phyloP scores from a whole-genome alignment of 805 yeast species.

The Hanseniaspora meyeri region DNA sequence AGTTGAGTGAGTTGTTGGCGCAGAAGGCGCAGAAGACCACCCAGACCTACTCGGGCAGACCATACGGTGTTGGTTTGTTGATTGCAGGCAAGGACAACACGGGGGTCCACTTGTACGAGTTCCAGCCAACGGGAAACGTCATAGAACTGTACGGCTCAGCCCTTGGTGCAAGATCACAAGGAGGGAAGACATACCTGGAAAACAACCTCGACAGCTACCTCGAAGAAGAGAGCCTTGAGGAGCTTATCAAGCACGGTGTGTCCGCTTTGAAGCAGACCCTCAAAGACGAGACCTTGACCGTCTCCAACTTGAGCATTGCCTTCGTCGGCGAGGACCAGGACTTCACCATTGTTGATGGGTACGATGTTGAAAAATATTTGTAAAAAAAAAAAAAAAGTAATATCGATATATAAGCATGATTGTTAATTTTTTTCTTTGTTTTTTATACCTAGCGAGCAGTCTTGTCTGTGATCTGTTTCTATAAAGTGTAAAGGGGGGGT shows the following conservation, averaged over 20 bases:
- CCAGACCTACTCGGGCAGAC: slow-evolving; percentile 90
- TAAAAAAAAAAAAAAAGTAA: slow-evolving; percentile 9
- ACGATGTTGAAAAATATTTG: slow-evolving; percentile 42
- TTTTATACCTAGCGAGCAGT: too few relatives aligned
- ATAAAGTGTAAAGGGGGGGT: background rate
- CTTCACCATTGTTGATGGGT: slow-evolving; percentile 76
- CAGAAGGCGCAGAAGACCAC: slow-evolving; percentile 97
- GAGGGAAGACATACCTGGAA: slow-evolving; percentile 91
- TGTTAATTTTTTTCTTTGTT: too few relatives aligned
- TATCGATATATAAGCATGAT: too few relatives aligned
- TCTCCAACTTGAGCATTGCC: slow-evolving; percentile 78
- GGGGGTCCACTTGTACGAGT: slow-evolving; percentile 89
- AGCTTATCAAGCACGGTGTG: slow-evolving; percentile 73
- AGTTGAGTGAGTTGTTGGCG: slow-evolving; percentile 76
- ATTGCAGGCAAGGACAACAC: slow-evolving; percentile 85
- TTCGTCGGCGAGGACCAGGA: slow-evolving; percentile 73
- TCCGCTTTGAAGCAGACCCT: slow-evolving; percentile 87
- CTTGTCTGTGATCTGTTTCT: too few relatives aligned
- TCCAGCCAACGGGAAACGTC: slow-evolving; percentile 90
- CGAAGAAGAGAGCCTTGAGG: slow-evolving; percentile 47
- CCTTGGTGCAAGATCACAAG: slow-evolving; percentile 97
- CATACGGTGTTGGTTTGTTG: slow-evolving; percentile 92
- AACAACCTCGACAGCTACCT: slow-evolving; percentile 63
- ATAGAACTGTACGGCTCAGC: slow-evolving; percentile 88
- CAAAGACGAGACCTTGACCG: slow-evolving; percentile 83